These are phyloP conservation scores for Agroathelia rolfsii DNA, from an alignment of 1,284 basidiomycete species.

Conservation along the genomic window DNA sequence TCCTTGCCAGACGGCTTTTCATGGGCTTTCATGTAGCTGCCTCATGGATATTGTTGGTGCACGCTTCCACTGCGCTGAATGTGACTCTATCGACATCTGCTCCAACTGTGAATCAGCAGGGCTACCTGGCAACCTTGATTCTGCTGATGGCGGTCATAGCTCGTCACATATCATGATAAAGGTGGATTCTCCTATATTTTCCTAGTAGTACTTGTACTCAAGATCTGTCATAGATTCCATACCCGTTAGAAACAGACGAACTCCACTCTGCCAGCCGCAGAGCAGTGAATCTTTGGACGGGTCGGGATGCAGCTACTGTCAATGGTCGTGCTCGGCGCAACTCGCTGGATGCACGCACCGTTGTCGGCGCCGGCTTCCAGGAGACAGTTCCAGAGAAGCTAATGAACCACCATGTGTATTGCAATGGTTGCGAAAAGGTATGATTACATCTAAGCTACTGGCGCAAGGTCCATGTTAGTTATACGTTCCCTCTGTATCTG, in stretches of 20 bases:
- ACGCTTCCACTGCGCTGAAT: constrained; percentile 86
- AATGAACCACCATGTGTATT: constrained; percentile 47
- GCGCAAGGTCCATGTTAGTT: not conserved
- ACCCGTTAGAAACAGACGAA: constrained; percentile 64
- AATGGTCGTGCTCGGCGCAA: constrained; percentile 26
- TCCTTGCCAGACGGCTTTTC: constrained; percentile 1
- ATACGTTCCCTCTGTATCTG: constrained; percentile 1
- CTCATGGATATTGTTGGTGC: constrained; percentile 82
- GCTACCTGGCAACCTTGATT: constrained; percentile 69
- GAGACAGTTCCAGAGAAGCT: constrained; percentile 21
- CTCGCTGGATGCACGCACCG: constrained; percentile 47
- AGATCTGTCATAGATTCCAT: constrained; percentile 55
- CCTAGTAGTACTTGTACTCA: constrained; percentile 3
- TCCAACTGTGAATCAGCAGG: constrained; percentile 83
- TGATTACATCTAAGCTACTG: constrained; percentile 13
- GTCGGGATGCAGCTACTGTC: constrained; percentile 59
- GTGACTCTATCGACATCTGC: constrained; percentile 74
- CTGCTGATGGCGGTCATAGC: constrained; percentile 63
- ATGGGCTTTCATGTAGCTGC: constrained; percentile 44
- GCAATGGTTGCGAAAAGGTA: constrained; percentile 51
- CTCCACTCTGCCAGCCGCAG: constrained; percentile 65
- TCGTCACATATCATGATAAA: constrained; percentile 90
- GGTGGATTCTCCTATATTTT: constrained; percentile 30
- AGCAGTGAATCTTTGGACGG: constrained; percentile 69
- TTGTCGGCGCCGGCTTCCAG: constrained; percentile 39